phyloP scores from a whole-genome alignment of 306 rosid species.

The Lathyrus tuberosus region DNA sequence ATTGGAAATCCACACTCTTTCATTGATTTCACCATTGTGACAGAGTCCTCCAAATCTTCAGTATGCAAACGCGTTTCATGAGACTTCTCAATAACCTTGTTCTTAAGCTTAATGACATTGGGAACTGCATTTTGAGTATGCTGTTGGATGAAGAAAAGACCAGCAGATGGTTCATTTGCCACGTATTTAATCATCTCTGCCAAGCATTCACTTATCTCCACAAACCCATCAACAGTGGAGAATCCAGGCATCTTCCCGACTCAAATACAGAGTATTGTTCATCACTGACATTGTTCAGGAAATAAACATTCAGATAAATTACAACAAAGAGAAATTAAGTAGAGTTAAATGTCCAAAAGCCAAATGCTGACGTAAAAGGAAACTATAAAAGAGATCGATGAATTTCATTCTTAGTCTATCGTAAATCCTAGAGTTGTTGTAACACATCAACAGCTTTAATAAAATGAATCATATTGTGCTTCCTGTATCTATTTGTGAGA shows the following conservation, averaged over 20 bases:
- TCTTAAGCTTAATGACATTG: slow-evolving; percentile 62
- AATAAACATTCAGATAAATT: slow-evolving; percentile 42
- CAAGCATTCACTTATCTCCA: slow-evolving; percentile 75
- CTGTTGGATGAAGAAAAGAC: slow-evolving; percentile 85
- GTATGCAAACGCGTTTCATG: slow-evolving; percentile 70
- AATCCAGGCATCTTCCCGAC: slow-evolving; percentile 77
- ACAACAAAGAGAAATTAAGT: slow-evolving; percentile 7
- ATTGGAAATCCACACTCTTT: slow-evolving; percentile 78
- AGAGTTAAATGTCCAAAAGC: slow-evolving; percentile 22
- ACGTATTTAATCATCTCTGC: slow-evolving; percentile 83
- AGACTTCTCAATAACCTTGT: slow-evolving; percentile 52
- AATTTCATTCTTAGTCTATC: not conserved
- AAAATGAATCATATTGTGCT: slow-evolving; percentile 5
- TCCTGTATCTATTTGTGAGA: not conserved
- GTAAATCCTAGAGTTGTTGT: not conserved
- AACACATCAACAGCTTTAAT: not conserved
- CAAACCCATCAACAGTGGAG: slow-evolving; percentile 82
- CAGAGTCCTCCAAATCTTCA: slow-evolving; percentile 83
- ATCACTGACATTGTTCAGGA: slow-evolving; percentile 58
- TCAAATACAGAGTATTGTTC: slow-evolving; percentile 50
- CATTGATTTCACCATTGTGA: slow-evolving; percentile 74
- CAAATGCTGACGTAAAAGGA: not conserved
- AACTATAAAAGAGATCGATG: slow-evolving; percentile 3
- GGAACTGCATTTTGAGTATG: slow-evolving; percentile 83
- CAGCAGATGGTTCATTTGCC: slow-evolving; percentile 91